These are phyloP conservation scores for Candida glaebosa DNA, from an alignment of 805 yeast genomes.

Conservation along the genomic window DNA sequence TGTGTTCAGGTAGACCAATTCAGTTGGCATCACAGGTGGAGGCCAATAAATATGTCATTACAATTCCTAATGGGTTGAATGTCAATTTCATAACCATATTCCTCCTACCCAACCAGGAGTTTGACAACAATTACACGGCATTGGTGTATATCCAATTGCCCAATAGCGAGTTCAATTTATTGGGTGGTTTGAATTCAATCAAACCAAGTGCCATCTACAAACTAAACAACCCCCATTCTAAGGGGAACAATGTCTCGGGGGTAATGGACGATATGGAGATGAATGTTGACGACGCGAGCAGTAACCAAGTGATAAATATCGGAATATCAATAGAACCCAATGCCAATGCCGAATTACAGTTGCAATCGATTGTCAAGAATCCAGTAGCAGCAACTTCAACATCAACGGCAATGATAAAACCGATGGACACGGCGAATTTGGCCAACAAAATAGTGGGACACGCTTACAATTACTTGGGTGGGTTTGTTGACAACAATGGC, in stretches of 20 bases:
- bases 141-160: slow-evolving; percentile 86
- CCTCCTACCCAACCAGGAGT: slow-evolving; percentile 73
- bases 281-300: slow-evolving; percentile 29
- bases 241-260: slow-evolving; percentile 29
- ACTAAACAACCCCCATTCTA: slow-evolving; percentile 46
- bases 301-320: slow-evolving; percentile 42
- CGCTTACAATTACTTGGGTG: slow-evolving; percentile 86
- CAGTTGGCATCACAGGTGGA: slow-evolving; percentile 64
- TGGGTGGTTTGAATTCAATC: slow-evolving; percentile 56
- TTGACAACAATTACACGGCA: slow-evolving; percentile 72
- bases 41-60: slow-evolving; percentile 60
- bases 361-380: slow-evolving; percentile 41
- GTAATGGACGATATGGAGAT: slow-evolving; percentile 35
- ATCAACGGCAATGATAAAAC: slow-evolving; percentile 11
- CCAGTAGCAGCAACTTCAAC: slow-evolving; percentile 19
- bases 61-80: slow-evolving; percentile 58
- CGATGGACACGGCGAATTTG: slow-evolving; percentile 29
- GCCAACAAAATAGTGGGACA: slow-evolving; percentile 88
- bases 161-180: slow-evolving; percentile 55
- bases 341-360: slow-evolving; percentile 56
- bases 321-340: slow-evolving; percentile 92
- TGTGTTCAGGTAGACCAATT: slow-evolving; percentile 69
- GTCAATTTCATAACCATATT: slow-evolving; percentile 81
- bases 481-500: slow-evolving; percentile 78
- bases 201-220: slow-evolving; percentile 94